phyloP scores from a whole-genome alignment of 192 early-diverging fungal species.

The Mortierella antarctica region DNA sequence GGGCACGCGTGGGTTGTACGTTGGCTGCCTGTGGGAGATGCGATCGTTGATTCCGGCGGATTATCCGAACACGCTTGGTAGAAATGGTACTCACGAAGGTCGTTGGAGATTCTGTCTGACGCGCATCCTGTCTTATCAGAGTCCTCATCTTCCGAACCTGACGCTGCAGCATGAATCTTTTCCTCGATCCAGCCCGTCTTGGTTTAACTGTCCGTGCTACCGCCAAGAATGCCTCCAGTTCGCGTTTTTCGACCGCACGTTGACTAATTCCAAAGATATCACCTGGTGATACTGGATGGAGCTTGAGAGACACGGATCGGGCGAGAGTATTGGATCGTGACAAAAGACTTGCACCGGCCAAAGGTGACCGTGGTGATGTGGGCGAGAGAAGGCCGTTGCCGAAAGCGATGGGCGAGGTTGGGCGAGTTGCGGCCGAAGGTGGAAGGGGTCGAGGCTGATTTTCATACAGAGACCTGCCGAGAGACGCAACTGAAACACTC shows the following conservation, averaged over 20 bases:
- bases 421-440: background rate
- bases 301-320: conserved; percentile 32
- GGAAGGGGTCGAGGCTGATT: conserved; percentile 16
- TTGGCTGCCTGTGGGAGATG: background rate
- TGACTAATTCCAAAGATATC: conserved; percentile 55
- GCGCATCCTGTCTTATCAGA: background rate
- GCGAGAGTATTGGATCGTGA: conserved; percentile 37
- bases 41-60: background rate
- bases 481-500: conserved; percentile 33
- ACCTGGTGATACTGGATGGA: conserved; percentile 42
- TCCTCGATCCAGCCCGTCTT: conserved; percentile 5
- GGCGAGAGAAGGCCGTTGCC: background rate
- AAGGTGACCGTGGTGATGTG: background rate
- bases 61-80: background rate
- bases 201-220: conserved; percentile 24
- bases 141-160: conserved; percentile 28
- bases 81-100: background rate
- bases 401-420: too few relatives aligned
- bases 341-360: background rate
- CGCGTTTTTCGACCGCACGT: conserved; percentile 38
- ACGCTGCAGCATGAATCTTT: conserved; percentile 30
- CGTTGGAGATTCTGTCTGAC: background rate
- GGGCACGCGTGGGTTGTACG: background rate
- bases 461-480: conserved; percentile 31
- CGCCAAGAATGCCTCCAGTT: conserved; percentile 33